Base-by-base conservation (phyloP, 345 rosid species). In the Lumnitzera littorea region DNA sequence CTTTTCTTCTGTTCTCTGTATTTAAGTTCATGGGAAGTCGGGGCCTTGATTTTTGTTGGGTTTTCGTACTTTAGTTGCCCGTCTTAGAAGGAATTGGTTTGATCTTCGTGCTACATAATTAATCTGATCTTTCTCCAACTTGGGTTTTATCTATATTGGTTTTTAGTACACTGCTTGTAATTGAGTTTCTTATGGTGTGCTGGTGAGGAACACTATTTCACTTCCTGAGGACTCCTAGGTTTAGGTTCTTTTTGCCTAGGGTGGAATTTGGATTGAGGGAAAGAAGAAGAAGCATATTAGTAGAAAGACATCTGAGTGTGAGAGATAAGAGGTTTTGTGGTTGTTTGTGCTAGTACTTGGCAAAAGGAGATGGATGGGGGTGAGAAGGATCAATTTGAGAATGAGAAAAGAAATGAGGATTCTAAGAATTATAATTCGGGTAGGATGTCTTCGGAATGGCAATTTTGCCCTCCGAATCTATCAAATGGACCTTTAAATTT, bases 381-480 rank as follows among this genome's bases (percentile, higher is more conserved):
- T 62, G 96, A 81, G 63, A 81, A 74, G 70, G 91, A 84, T 56
- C 79, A 83, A 56, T 65, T 69, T 70, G 84, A 82, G 68, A 62
- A 68, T 23, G 89, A 79, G 20, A 82, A 78, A 78, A 82, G 89
- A 62, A 71, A 68, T 70, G 78, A 70, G 63, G 71, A 69, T 63
- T 62, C 66, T 61, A 51, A 59, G 50, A 74, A 67, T 75, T 80
- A 79, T 76, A 83, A 66, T 71, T 74, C 85, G 0, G 43, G 80
- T 58, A 60, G 68, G 68, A 66, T 74, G 59, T 49, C 88, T 46
- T 57, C 68, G 11, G 96, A 85, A 59, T 87, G 96, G 96, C 72
- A 70, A 69, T 78, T 83, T 72, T 62, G 78, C 57, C 51, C 70
- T 68, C 66, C 83, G 60, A 78, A 70, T 77, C 78, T 79, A 2